These are phyloP conservation scores for Cetraspora pellucida DNA, from an alignment of 192 early-diverging fungal species.

Conservation along the genomic window DNA sequence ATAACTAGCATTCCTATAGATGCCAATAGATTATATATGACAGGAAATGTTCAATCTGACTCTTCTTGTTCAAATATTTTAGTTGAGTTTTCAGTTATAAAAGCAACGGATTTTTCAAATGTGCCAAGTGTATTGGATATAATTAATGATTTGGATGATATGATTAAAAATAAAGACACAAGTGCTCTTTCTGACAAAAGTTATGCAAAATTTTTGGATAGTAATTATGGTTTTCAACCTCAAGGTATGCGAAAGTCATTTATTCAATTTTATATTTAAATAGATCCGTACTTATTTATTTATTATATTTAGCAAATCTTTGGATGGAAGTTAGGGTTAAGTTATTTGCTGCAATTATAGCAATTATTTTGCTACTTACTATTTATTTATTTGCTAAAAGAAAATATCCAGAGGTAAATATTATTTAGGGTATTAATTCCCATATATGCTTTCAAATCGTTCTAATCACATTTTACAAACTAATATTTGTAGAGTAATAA, in stretches of 20 bases:
- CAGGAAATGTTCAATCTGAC: neutral
- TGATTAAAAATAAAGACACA: constrained; percentile 3
- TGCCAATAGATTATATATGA: neutral
- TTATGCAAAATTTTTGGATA: neutral
- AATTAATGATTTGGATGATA: neutral
- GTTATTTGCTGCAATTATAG: neutral
- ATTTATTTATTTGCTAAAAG: neutral
- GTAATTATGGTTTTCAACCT: neutral
- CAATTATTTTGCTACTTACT: neutral
- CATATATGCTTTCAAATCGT: neutral
- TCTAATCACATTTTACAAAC: neutral
- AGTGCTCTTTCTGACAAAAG: neutral
- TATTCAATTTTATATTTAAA: too few relatives aligned
- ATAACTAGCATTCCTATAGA: neutral
- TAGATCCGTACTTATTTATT: too few relatives aligned
- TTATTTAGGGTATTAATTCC: too few relatives aligned
- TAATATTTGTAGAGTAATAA: neutral
- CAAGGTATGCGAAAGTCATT: neutral
- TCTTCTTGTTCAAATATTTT: neutral
- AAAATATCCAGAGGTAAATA: neutral
- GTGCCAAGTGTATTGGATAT: neutral
- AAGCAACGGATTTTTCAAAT: neutral
- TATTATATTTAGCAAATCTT: neutral
- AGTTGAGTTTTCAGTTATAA: neutral
- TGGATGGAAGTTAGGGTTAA: neutral